phyloP scores from a whole-genome alignment of 495 filamentous ascomycete genomes.

The Lasiosphaeria hispida region DNA sequence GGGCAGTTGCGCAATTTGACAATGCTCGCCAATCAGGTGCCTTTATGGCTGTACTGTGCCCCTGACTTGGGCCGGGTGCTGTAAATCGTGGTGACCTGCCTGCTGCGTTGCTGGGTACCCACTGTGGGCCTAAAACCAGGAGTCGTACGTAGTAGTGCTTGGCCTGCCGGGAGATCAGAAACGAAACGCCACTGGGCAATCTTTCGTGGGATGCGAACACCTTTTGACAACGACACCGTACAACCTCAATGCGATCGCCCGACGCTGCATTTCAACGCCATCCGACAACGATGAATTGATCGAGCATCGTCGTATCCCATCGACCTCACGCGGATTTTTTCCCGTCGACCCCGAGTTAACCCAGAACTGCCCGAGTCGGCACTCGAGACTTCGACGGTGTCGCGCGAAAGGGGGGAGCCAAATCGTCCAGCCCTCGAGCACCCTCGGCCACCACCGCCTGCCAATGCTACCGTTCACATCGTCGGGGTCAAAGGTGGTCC shows the following conservation, averaged over 20 bases:
- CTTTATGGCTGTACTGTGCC: background rate
- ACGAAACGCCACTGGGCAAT: constrained; percentile 27
- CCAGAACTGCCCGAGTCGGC: constrained; percentile 1
- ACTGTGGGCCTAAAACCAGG: constrained; percentile 3
- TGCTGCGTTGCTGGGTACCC: background rate
- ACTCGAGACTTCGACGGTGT: constrained; percentile 9
- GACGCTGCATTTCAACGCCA: constrained; percentile 2
- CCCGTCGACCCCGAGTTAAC: background rate
- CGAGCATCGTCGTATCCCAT: constrained; percentile 3
- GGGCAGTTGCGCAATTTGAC: constrained; percentile 9
- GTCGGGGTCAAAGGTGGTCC: constrained; percentile 53
- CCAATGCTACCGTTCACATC: constrained; percentile 46
- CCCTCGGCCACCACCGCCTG: constrained; percentile 13
- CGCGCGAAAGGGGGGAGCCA: constrained; percentile 17
- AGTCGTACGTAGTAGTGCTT: constrained; percentile 16
- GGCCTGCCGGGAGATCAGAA: constrained; percentile 16
- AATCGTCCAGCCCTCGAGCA: constrained; percentile 12
- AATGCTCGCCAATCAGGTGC: constrained; percentile 6
- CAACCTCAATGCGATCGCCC: constrained; percentile 23
- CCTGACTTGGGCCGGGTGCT: background rate
- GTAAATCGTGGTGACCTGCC: too few relatives aligned
- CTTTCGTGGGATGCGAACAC: constrained; percentile 29
- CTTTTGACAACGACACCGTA: constrained; percentile 28
- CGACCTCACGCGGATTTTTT: background rate
- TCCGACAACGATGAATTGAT: constrained; percentile 31